Percentiles rank a stretch among this genome's conserved stretches.
Evolutionary conservation across 2,329 filamentous ascomycete species (phyloP).

Genomic region (Nannizziopsis barbatae): DNA sequence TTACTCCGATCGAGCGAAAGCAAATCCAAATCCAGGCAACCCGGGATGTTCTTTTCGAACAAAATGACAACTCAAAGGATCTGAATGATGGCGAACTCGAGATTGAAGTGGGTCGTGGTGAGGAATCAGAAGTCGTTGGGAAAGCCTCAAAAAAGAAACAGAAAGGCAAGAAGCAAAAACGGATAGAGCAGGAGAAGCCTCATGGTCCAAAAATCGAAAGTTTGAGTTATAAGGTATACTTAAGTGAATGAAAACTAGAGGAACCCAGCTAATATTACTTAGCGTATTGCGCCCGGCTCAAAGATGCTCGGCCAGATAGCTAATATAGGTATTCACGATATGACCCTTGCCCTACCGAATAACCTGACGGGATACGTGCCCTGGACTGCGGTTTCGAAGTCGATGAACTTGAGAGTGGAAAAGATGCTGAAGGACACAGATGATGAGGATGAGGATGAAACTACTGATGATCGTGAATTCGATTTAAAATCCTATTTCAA

Average conservation of each 20-base stretch:
- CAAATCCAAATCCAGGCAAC: conserved; percentile 91
- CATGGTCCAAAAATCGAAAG: conserved; percentile 64
- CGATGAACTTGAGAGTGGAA: conserved; percentile 65
- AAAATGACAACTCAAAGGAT: conserved; percentile 49
- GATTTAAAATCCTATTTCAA: conserved; percentile 65
- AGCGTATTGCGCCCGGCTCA: conserved; percentile 77
- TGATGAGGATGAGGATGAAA: conserved; percentile 44
- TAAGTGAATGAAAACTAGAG: not conserved
- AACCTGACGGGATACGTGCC: conserved; percentile 84
- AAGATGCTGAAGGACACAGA: conserved; percentile 49
- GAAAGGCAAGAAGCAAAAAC: conserved; percentile 34
- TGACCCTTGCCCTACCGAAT: conserved; percentile 78
- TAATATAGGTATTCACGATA: conserved; percentile 65
- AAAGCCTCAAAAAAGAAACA: conserved; percentile 36
- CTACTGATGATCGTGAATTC: conserved; percentile 39
- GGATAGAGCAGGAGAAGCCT: conserved; percentile 42
- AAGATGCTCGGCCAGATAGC: conserved; percentile 78
- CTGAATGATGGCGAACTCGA: conserved; percentile 25
- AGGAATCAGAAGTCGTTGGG: conserved; percentile 34
- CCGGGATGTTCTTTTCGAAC: conserved; percentile 82
- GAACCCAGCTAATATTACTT: conserved; percentile 26
- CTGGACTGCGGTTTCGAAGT: conserved; percentile 79
- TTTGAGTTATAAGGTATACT: conserved; percentile 70
- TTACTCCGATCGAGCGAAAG: conserved; percentile 91
- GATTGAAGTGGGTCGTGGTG: conserved; percentile 22